These are phyloP conservation scores for Phaffomyces thermotolerans DNA, from an alignment of 805 yeast genomes.

Conservation along the genomic window DNA sequence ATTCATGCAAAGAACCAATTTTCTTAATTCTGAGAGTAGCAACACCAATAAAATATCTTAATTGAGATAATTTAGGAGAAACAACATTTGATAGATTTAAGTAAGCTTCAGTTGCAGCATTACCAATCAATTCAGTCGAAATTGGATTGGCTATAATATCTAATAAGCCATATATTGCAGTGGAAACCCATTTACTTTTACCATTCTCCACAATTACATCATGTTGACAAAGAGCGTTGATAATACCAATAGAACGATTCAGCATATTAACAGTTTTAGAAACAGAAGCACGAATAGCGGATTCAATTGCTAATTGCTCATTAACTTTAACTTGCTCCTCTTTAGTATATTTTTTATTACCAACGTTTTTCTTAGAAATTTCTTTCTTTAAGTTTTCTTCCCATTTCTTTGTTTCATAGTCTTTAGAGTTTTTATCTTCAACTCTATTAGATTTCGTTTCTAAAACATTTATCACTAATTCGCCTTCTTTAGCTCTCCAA, in stretches of 20 bases:
- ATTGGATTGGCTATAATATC: slow-evolving; percentile 33
- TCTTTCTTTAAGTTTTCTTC: slow-evolving; percentile 78
- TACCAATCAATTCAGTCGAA: slow-evolving; percentile 33
- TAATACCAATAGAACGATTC: slow-evolving; percentile 44
- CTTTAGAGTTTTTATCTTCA: slow-evolving; percentile 69
- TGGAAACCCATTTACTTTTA: slow-evolving; percentile 61
- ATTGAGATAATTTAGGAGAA: slow-evolving; percentile 43
- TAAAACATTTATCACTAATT: slow-evolving; percentile 58
- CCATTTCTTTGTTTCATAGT: slow-evolving; percentile 84
- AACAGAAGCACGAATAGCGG: slow-evolving; percentile 44
- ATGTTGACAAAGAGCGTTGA: slow-evolving; percentile 45
- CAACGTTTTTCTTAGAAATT: slow-evolving; percentile 48
- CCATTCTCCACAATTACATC: slow-evolving; percentile 57
- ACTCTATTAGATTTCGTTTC: slow-evolving; percentile 36
- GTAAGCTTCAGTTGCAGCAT: slow-evolving; percentile 41
- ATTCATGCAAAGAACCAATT: slow-evolving; percentile 37
- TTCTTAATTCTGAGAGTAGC: slow-evolving; percentile 57
- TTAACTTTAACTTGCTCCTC: slow-evolving; percentile 66
- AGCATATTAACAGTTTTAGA: slow-evolving; percentile 30
- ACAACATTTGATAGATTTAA: slow-evolving; percentile 46
- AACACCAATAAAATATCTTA: slow-evolving; percentile 53
- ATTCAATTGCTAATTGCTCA: slow-evolving; percentile 59
- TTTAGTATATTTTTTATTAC: slow-evolving; percentile 52
- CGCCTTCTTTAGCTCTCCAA: slow-evolving; percentile 66
- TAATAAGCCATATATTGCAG: slow-evolving; percentile 47